A percentile compares a stretch with the other conserved stretches of the same genome.
These are phyloP conservation scores for Gardenia jasminoides DNA, from an alignment of 257 asterid genomes.

Conservation along the genomic window DNA sequence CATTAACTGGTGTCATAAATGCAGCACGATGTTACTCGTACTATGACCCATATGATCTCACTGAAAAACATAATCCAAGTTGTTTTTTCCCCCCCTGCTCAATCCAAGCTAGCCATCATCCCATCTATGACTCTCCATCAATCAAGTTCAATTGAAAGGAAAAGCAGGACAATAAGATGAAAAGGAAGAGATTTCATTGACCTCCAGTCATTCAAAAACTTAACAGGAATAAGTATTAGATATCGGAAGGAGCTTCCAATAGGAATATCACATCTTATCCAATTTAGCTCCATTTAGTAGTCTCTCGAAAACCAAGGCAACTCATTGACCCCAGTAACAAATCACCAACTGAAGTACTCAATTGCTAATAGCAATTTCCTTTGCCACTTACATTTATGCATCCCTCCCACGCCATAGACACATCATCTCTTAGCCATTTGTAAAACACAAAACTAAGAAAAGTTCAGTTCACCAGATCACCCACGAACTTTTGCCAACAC, in stretches of 20 bases:
- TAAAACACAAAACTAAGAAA: neutral
- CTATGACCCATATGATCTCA: neutral
- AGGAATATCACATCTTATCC: neutral
- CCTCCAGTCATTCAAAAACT: neutral
- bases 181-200: neutral
- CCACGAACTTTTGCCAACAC: neutral
- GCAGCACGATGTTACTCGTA: neutral
- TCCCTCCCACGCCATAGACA: neutral
- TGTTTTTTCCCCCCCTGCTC: neutral
- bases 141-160: slow-evolving; percentile 4
- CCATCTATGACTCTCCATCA: neutral
- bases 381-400: neutral
- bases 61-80: neutral
- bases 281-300: neutral
- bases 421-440: neutral
- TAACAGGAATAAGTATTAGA: neutral
- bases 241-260: neutral
- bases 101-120: neutral
- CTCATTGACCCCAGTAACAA: neutral
- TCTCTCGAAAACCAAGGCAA: neutral
- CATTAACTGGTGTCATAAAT: neutral
- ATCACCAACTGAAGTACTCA: neutral
- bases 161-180: neutral
- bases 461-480: neutral
- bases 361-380: neutral